These are phyloP conservation scores for Globisporangium rhizosaccharum DNA, from an alignment of 352 stramenopile species.

Conservation along the genomic window DNA sequence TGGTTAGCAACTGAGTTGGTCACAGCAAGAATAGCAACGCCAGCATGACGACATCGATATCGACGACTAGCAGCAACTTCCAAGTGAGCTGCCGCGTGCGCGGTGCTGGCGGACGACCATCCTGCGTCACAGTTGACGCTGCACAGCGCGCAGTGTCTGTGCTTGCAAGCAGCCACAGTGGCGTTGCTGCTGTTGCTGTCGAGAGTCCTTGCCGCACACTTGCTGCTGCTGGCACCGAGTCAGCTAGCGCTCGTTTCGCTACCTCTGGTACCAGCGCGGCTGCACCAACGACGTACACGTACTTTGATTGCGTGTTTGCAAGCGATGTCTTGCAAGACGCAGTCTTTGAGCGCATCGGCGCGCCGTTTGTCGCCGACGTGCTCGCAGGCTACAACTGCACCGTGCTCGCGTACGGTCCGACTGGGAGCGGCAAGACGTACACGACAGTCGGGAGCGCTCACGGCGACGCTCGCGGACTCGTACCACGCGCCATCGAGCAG, in stretches of 20 bases:
- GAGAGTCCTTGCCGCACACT: too few relatives aligned
- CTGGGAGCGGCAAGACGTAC: slow-evolving; percentile 64
- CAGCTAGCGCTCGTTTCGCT: too few relatives aligned
- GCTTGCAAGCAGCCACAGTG: too few relatives aligned
- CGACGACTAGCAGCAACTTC: slow-evolving; percentile 16
- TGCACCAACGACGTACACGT: slow-evolving; percentile 10
- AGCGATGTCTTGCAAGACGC: slow-evolving; percentile 26
- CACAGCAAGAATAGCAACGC: too few relatives aligned
- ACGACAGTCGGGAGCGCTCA: slow-evolving; percentile 32
- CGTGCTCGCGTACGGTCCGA: slow-evolving; percentile 69
- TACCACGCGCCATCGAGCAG: slow-evolving; percentile 32
- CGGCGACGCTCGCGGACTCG: slow-evolving; percentile 21
- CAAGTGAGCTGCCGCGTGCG: slow-evolving; percentile 66
- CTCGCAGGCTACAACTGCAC: slow-evolving; percentile 67
- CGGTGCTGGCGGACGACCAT: slow-evolving; percentile 30
- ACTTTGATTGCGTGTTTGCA: slow-evolving; percentile 51
- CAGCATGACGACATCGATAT: too few relatives aligned
- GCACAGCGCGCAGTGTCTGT: too few relatives aligned
- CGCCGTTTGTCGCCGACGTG: slow-evolving; percentile 44
- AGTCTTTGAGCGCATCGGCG: slow-evolving; percentile 40
- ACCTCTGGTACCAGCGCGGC: too few relatives aligned
- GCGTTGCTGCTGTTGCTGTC: too few relatives aligned
- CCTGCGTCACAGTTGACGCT: too few relatives aligned
- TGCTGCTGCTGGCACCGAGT: too few relatives aligned
- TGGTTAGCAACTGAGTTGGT: too few relatives aligned